Percentiles rank a stretch among this genome's conserved stretches.
Conservation (phyloP, 139 green algal species). For the Picochlorum sp. region DNA sequence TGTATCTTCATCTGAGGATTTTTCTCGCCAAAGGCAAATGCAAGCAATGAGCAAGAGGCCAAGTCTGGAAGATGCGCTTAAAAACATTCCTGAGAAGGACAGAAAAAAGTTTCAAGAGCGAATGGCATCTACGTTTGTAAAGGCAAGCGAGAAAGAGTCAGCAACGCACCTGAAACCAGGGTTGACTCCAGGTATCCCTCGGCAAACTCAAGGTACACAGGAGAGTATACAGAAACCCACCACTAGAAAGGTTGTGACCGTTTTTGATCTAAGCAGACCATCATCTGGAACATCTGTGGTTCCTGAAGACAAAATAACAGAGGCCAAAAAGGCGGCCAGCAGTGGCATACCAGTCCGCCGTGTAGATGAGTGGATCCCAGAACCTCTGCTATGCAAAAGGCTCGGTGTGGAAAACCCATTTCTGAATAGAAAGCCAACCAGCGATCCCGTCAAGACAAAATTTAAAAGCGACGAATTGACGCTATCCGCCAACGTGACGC, state of each 20-base stretch:
- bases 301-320: background rate
- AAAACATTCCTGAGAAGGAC: constrained; percentile 41
- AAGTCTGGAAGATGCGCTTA: constrained; percentile 14
- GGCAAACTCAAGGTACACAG: background rate
- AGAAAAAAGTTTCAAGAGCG: constrained; percentile 35
- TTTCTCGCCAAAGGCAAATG: background rate
- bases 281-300: constrained; percentile 3
- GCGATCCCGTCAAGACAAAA: background rate
- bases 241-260: background rate
- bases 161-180: no score
- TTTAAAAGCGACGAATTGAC: background rate
- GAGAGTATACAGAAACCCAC: background rate
- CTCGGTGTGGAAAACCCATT: constrained; percentile 87
- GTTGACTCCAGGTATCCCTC: background rate
- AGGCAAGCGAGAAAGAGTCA: constrained; percentile 29
- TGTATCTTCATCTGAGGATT: background rate
- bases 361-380: constrained; percentile 75
- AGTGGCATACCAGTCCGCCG: constrained; percentile 17
- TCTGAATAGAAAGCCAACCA: constrained; percentile 18
- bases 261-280: background rate
- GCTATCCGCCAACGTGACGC: background rate
- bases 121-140: constrained; percentile 53
- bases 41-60: background rate
- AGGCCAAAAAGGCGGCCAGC: background rate
- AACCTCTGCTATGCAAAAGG: constrained; percentile 82